phyloP scores from a whole-genome alignment of 1,284 basidiomycete genomes.

The Moesziomyces sp. region DNA sequence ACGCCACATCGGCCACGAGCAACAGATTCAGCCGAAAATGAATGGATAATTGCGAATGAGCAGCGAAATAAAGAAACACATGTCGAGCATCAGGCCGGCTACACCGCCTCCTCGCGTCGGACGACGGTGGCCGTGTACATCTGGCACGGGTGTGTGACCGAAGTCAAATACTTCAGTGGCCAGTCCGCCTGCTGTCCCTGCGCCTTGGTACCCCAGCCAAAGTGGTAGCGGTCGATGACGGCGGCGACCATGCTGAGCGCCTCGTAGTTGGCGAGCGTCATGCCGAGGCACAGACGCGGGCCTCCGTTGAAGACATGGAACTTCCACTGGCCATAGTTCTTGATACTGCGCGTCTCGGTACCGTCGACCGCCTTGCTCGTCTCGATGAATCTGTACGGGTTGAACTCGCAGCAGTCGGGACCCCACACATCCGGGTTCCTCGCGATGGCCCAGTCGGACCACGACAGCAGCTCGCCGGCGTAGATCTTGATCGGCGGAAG shows the following conservation, averaged over 20 bases:
- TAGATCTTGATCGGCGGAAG: constrained; percentile 56
- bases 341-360: constrained; percentile 20
- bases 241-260: constrained; percentile 39
- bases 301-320: constrained; percentile 58
- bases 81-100: background rate
- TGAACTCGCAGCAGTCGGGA: constrained; percentile 47
- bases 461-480: constrained; percentile 46
- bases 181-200: constrained; percentile 55
- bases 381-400: constrained; percentile 54
- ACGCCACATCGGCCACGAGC: no score
- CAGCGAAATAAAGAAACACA: background rate
- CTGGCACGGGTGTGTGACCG: constrained; percentile 54
- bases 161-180: constrained; percentile 49
- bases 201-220: constrained; percentile 45
- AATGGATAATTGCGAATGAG: background rate
- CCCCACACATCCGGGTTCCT: constrained; percentile 60
- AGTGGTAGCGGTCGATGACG: constrained; percentile 43
- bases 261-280: constrained; percentile 58
- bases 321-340: constrained; percentile 56
- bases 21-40: background rate
- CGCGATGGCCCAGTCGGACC: constrained; percentile 62
- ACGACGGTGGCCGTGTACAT: constrained; percentile 48
- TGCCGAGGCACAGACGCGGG: constrained; percentile 59
- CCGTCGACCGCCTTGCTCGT: constrained; percentile 23
- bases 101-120: constrained; percentile 17